Evolutionary conservation across 179 eudicot genomes (phyloP).

Genomic region (Kewa caespitosa): DNA sequence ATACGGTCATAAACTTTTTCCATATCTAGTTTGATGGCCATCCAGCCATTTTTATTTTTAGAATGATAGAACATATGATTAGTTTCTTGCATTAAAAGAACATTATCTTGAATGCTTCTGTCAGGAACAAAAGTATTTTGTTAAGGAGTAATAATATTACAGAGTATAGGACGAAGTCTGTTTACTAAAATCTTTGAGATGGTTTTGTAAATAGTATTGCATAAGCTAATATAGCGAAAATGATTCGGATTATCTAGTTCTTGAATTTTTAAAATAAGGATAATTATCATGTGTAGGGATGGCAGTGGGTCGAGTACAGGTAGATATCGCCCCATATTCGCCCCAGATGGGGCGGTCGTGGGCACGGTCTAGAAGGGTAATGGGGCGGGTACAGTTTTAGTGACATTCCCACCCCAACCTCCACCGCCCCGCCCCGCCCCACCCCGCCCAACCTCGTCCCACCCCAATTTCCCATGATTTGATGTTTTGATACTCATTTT

Average conservation of each 20-base stretch:
- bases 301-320: no score
- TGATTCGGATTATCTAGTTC: not conserved
- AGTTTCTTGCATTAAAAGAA: not conserved
- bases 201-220: not conserved
- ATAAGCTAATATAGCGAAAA: not conserved
- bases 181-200: not conserved
- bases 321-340: no score
- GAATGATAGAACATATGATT: not conserved
- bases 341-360: no score
- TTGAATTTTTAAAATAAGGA: not conserved
- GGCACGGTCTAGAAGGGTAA: no score
- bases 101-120: not conserved
- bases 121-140: not conserved
- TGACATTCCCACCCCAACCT: no score
- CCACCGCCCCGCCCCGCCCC: no score
- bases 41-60: not conserved
- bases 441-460: no score
- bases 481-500: no score
- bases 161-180: not conserved
- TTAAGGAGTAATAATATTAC: not conserved
- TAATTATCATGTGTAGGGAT: no score
- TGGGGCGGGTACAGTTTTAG: no score
- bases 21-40: not conserved
- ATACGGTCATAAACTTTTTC: conserved; percentile 6
- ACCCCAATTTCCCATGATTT: no score